These are phyloP conservation scores for Geosiphon pyriformis DNA, from an alignment of 192 early-diverging fungal species.

Conservation along the genomic window DNA sequence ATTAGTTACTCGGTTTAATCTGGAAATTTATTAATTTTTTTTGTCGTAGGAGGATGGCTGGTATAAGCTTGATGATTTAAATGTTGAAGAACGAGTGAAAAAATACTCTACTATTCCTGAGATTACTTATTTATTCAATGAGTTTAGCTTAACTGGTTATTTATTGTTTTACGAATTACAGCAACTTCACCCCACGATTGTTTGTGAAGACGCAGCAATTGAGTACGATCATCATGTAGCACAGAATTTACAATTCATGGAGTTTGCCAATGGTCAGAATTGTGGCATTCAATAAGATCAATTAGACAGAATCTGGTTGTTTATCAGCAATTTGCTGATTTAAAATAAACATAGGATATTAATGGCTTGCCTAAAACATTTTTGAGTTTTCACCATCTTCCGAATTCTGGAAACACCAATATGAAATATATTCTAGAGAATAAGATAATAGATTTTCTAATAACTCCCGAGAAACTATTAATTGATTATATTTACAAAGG, in stretches of 20 bases:
- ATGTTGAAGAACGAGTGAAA: constrained; percentile 40
- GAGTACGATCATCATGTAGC: constrained; percentile 15
- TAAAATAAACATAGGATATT: too few relatives aligned
- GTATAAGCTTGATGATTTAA: constrained; percentile 58
- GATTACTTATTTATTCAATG: constrained; percentile 36
- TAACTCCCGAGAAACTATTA: too few relatives aligned
- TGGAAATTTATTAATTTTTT: constrained; percentile 18
- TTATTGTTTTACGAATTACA: constrained; percentile 63
- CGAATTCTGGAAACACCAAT: too few relatives aligned
- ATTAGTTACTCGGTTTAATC: constrained; percentile 15
- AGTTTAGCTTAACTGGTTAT: constrained; percentile 50
- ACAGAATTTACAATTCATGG: constrained; percentile 21
- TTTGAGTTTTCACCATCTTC: too few relatives aligned
- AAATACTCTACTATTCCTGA: constrained; percentile 29
- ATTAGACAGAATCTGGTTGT: too few relatives aligned
- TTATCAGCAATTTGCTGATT: too few relatives aligned
- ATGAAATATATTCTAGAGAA: too few relatives aligned
- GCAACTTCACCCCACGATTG: neutral
- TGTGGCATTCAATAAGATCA: neutral
- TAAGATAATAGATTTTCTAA: too few relatives aligned
- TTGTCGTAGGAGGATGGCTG: constrained; percentile 36
- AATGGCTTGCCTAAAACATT: too few relatives aligned
- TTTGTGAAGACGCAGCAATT: constrained; percentile 14
- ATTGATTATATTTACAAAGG: too few relatives aligned
- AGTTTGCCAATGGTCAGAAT: constrained; percentile 8